Evolutionary conservation across 164 flowering plant species (phyloP).

Genomic region (Stephania japonica): DNA sequence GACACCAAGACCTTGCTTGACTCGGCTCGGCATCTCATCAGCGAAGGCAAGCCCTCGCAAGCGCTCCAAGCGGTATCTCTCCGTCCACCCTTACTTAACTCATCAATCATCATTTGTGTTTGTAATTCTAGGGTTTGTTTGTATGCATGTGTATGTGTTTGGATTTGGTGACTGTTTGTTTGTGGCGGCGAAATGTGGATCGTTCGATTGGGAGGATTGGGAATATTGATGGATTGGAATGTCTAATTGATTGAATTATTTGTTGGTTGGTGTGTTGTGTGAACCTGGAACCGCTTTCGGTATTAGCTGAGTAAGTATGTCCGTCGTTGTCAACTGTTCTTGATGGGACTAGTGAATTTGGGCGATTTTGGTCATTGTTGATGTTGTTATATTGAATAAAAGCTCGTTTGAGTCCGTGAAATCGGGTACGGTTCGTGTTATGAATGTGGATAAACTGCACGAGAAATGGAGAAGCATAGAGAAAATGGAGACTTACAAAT

Average conservation of each 20-base stretch:
- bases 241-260: background rate
- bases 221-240: too few relatives aligned
- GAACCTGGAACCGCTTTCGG: background rate
- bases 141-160: background rate
- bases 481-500: too few relatives aligned
- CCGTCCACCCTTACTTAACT: background rate
- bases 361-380: too few relatives aligned
- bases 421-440: too few relatives aligned
- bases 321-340: too few relatives aligned
- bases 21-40: slow-evolving; percentile 31
- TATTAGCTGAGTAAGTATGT: too few relatives aligned
- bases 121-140: background rate
- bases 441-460: too few relatives aligned
- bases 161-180: background rate
- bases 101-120: background rate
- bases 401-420: too few relatives aligned
- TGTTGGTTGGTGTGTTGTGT: background rate
- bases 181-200: background rate
- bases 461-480: too few relatives aligned
- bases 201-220: too few relatives aligned
- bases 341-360: too few relatives aligned
- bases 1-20: slow-evolving; percentile 17
- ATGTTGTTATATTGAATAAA: too few relatives aligned
- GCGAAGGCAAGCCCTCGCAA: slow-evolving; percentile 37
- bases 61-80: slow-evolving; percentile 41